Evolutionary conservation across 2,329 filamentous ascomycete genomes (phyloP), one percentile per base, ranked within the genome.

Genomic region (Diaporthe ampelina): DNA sequence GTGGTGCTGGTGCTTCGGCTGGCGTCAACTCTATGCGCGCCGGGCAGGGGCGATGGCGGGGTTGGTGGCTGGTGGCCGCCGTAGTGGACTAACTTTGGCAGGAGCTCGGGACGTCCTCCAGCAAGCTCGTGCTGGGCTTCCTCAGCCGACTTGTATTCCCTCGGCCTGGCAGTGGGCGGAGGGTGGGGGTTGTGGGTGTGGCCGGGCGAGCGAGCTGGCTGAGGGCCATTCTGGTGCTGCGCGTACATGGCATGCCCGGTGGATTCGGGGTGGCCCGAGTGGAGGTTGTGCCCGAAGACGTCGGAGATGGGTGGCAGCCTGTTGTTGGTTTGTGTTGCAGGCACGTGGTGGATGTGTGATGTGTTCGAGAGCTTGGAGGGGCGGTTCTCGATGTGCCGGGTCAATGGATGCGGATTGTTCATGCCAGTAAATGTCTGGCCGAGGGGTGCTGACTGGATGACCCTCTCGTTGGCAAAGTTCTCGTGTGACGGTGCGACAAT

Each of bases 11-110:
- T 88, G 79, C 90, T 91, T 81, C 89, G 89, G 77, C 85, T 87
- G 74, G 86, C 83, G 77, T 91, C 88, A 76, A 81, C 84, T 77
- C 81, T 83, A 74, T 79, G 80, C 68, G 78, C 78, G 71, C 87
- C 88, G 72, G 91, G 87, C 81, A 92, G 88, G 19, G 93, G 94
- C 58, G 95, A 97, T 6, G 95, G 95, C 48, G 96, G 95, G 2
- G 95, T 98, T 4, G 95, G 95, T 54, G 96, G 95, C 82, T 98
- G 96, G 81, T 97, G 95, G 61, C 95, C 95, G 52, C 94, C 95
- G 82, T 99, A 99, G 84, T 98, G 97, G 19, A 99, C 94, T 73
- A 98, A 91, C 83, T 96, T 97, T 29, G 97, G 97, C 68, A 98
- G 88, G 19, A 98, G 88, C 74, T 99, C 97, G 73, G 97, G 93